phyloP scores from a whole-genome alignment of 768 basidiomycete species.

The Dictyophora rubrovolvata region DNA sequence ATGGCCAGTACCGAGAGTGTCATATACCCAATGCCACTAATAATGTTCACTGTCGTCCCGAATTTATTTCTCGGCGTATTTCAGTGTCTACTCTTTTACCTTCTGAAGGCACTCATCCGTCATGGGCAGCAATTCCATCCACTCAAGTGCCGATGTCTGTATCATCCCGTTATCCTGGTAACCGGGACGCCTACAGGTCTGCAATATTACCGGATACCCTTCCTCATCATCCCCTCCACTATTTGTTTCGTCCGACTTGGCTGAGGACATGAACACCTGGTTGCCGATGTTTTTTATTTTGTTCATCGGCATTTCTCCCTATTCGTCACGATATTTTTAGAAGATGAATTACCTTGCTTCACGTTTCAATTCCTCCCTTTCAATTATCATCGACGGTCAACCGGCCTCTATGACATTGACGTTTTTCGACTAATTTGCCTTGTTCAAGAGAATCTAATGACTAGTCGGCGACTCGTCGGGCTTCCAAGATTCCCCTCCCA shows the following conservation, averaged over 20 bases:
- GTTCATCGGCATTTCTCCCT: not conserved
- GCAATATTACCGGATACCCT: not conserved
- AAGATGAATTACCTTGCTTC: no score
- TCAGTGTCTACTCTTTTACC: not conserved
- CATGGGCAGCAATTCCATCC: not conserved
- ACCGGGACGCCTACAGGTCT: not conserved
- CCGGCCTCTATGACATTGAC: not conserved
- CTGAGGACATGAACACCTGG: conserved; percentile 7
- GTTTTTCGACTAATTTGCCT: not conserved
- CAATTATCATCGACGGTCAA: not conserved
- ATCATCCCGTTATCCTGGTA: not conserved
- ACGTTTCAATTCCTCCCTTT: no score
- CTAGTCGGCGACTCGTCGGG: not conserved
- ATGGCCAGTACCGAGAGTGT: not conserved
- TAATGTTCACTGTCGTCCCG: not conserved
- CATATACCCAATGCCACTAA: not conserved
- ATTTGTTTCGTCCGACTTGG: conserved; percentile 7
- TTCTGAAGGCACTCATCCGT: not conserved
- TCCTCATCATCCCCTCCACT: not conserved
- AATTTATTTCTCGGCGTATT: not conserved
- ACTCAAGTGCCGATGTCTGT: not conserved
- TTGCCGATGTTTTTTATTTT: not conserved
- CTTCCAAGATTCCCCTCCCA: not conserved
- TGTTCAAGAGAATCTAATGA: not conserved
- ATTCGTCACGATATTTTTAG: not conserved